A percentile compares a stretch with the other conserved stretches of the same genome.
These are phyloP conservation scores for Trypanosoma melophagium DNA, from an alignment of 208 protist genomes.

Conservation along the genomic window DNA sequence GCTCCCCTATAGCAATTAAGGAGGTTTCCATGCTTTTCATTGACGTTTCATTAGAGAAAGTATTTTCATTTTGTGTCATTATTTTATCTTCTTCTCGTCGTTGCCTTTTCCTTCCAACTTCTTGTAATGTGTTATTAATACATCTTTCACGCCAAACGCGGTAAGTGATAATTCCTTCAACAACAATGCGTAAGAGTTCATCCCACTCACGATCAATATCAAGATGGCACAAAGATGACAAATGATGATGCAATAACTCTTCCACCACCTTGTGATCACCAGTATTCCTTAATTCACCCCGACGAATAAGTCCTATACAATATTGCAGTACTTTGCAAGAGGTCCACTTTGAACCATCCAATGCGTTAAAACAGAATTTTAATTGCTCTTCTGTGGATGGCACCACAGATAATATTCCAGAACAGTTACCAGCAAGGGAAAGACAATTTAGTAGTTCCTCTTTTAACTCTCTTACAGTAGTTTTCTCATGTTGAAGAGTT, in stretches of 20 bases:
- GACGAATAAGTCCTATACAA: conserved; percentile 51
- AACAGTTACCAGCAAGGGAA: conserved; percentile 35
- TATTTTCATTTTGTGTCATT: background rate
- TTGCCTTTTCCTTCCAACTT: conserved; percentile 12
- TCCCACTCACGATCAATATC: conserved; percentile 84
- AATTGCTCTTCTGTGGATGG: conserved; percentile 60
- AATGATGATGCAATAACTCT: conserved; percentile 39
- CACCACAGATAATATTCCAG: conserved; percentile 30
- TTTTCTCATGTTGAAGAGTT: conserved; percentile 42
- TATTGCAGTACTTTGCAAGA: conserved; percentile 67
- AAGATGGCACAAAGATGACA: conserved; percentile 34
- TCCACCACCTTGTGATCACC: conserved; percentile 23
- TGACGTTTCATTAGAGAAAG: background rate
- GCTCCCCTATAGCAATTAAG: conserved; percentile 31
- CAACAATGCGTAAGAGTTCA: conserved; percentile 63
- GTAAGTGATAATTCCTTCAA: conserved; percentile 64
- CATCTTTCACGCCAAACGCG: conserved; percentile 30
- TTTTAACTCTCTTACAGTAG: conserved; percentile 53
- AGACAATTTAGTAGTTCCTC: conserved; percentile 82
- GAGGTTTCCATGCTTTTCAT: conserved; percentile 6
- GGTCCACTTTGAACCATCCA: conserved; percentile 68
- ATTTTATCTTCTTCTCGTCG: background rate
- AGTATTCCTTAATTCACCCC: conserved; percentile 21
- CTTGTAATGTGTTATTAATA: background rate
- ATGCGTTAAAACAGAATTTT: conserved; percentile 53